Conservation (phyloP, 208 protist genomes). For the Leishmania aethiopica region DNA sequence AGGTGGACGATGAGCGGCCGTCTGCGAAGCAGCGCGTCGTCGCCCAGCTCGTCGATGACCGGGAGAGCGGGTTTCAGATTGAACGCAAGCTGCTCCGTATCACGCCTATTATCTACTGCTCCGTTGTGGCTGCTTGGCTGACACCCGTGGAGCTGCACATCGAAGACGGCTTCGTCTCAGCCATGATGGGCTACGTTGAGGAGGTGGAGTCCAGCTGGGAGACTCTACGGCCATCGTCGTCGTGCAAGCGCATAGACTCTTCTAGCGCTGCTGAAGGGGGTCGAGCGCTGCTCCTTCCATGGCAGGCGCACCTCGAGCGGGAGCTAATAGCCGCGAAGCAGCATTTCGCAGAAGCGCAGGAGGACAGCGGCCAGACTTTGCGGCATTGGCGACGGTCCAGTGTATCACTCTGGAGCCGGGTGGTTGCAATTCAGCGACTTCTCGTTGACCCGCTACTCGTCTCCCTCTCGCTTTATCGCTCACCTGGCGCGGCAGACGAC, state of each 20-base stretch:
- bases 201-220: constrained; percentile 35
- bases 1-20: constrained; percentile 74
- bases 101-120: constrained; percentile 69
- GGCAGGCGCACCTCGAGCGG: constrained; percentile 3
- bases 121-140: constrained; percentile 33
- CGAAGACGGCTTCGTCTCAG: constrained; percentile 74
- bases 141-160: constrained; percentile 67
- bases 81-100: constrained; percentile 55
- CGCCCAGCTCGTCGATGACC: constrained; percentile 55
- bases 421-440: constrained; percentile 60
- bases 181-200: constrained; percentile 43
- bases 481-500: constrained; percentile 66
- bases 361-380: not conserved
- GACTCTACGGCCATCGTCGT: not conserved
- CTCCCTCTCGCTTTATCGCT: constrained; percentile 79
- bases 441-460: constrained; percentile 63
- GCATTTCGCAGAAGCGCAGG: not conserved
- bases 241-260: not conserved
- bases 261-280: not conserved
- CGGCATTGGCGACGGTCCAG: not conserved
- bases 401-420: constrained; percentile 30
- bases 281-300: constrained; percentile 8
- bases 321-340: not conserved
- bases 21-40: constrained; percentile 69
- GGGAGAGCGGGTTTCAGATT: constrained; percentile 36